Base-by-base conservation (phyloP, 768 basidiomycete species). In the Agaricus subrufescens region DNA sequence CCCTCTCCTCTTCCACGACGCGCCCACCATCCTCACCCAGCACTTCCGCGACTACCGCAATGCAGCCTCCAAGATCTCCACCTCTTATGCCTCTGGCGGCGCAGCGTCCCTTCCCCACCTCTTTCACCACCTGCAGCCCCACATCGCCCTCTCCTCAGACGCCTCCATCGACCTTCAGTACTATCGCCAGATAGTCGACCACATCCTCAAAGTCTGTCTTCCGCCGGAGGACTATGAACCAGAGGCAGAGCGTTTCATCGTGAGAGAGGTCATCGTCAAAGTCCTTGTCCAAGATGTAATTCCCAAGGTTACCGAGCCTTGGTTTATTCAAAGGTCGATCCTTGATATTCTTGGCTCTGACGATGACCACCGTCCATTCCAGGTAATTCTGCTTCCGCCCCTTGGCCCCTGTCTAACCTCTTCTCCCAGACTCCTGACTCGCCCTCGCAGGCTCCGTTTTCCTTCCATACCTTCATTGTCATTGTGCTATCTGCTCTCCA, bases 61-160 rank as follows among this genome's bases (percentile, higher is more conserved):
- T 66, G 91, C 86, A 1, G 67, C 66, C 10, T 68, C 76, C 40
- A 91, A 89, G 66, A 66, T 81, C 2, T 75, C 76, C 58, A 84
- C 87, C 0, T 85, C 88, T 0, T 93, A 92, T 59, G 88, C 89
- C 1, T 65, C 74, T 1, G 87, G 86, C 1, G 86, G 84, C 19
- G 82, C 85, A 1, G 73, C 82, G 1, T 75, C 83, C 23, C 73
- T 88, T 2, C 76, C 84, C 1, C 75, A 78, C 60, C 77, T 94
- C 55, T 95, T 94, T 66, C 88, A 93, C 67, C 81, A 82, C 50
- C 73, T 88, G 4, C 92, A 96, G 61, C 87, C 91, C 11, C 94
- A 95, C 68, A 86, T 92, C 69, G 94, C 91, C 7, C 62, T 95
- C 46, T 75, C 79, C 1, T 46, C 82, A 2, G 83, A 89, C 45